Evolutionary conservation across 2,329 filamentous ascomycete species (phyloP), one percentile per base, ranked within the genome.

Genomic region (Stachybotrys chartarum): DNA sequence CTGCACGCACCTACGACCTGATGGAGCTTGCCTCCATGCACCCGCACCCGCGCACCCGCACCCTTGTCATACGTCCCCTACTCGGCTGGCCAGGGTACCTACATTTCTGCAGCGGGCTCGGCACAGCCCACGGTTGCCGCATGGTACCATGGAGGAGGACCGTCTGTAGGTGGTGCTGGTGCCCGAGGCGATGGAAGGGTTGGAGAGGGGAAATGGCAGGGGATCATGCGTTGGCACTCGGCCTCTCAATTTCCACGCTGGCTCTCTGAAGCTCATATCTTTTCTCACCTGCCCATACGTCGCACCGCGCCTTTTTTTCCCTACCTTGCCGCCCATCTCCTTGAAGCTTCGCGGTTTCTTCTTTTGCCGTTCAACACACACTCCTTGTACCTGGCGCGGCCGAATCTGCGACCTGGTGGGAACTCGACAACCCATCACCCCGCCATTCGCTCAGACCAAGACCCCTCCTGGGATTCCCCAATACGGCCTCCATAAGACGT

Each of bases 341-440:
- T 48, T 51, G 45, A 49, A 56, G 56, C 44, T 55, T 35, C 50
- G 51, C 42, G 31, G 54, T 51, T 56, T 57, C 24, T 39, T 42
- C 44, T 54, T 45, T 52, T 45, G 48, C 55, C 35, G 24, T 24
- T 24, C 35, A 42, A 42, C 35, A 42, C 35, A 42, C 24, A 24
- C 24, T 24, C 35, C 35, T 42, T 42, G 63, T 65, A 59, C 62
- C 62, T 63, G 58, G 56, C 54, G 61, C 61, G 64, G 55, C 65
- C 64, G 59, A 64, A 64, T 64, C 63, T 67, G 65, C 64, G 64
- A 63, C 65, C 65, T 54, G 52, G 57, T 62, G 62, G 59, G 60
- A 57, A 55, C 61, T 14, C 14, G 8, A 42, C 10, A 48, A 42
- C 45, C 55, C 51, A 51, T 46, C 54, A 50, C 24, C 48, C 30